phyloP scores from a whole-genome alignment of 331 rosid species.

The Ulmus americana region DNA sequence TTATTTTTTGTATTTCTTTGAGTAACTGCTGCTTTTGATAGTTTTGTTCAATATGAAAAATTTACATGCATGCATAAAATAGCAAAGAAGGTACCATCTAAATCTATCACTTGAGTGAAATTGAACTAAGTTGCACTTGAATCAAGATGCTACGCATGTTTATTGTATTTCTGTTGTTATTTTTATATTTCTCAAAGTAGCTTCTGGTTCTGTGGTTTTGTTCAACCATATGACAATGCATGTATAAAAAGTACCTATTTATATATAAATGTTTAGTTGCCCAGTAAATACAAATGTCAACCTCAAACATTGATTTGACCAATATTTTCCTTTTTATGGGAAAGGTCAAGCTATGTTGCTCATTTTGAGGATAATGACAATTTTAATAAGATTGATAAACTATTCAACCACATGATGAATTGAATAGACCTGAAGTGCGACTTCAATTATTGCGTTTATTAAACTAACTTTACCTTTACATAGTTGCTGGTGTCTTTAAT shows the following conservation, averaged over 20 bases:
- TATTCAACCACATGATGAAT: slow-evolving; percentile 4
- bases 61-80: not conserved
- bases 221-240: not conserved
- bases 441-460: slow-evolving; percentile 26
- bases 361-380: not conserved
- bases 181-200: not conserved
- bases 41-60: not conserved
- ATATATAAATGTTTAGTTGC: not conserved
- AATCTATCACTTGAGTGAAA: not conserved
- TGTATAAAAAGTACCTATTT: not conserved
- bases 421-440: slow-evolving; percentile 16
- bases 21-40: slow-evolving; percentile 3
- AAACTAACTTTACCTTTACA: slow-evolving; percentile 32
- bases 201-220: slow-evolving; percentile 6
- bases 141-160: slow-evolving; percentile 2
- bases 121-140: not conserved
- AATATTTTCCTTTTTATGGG: not conserved
- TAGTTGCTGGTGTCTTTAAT: slow-evolving; percentile 32
- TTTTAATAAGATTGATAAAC: not conserved
- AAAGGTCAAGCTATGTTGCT: not conserved
- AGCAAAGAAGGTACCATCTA: slow-evolving; percentile 12
- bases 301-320: slow-evolving; percentile 1
- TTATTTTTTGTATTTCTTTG: not conserved
- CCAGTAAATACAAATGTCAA: not conserved
- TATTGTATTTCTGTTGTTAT: not conserved